A percentile compares a stretch with the other conserved stretches of the same genome.
These are phyloP conservation scores for Tetrahymena malaccensis DNA, from an alignment of 73 alveolate species.

Conservation along the genomic window DNA sequence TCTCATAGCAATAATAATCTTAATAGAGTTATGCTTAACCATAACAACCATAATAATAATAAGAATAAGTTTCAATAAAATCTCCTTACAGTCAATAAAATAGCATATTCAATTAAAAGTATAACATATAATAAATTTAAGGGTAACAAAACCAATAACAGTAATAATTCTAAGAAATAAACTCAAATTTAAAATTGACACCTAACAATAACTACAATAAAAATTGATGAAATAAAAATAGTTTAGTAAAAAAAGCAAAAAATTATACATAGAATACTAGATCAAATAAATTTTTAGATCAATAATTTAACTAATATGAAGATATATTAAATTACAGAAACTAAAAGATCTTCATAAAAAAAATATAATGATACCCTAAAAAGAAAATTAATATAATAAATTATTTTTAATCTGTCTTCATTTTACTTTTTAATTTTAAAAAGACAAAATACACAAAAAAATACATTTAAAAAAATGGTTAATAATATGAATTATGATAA, in stretches of 20 bases:
- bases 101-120: neutral
- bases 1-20: neutral
- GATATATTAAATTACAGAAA: too few species aligned
- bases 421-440: neutral
- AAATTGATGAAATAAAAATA: neutral
- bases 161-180: neutral
- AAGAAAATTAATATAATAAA: too few species aligned
- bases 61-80: neutral
- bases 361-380: neutral
- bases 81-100: neutral
- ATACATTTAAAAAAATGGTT: neutral
- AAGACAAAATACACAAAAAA: neutral
- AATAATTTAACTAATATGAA: too few species aligned
- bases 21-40: neutral
- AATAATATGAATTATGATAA: neutral
- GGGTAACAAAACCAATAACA: neutral
- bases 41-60: neutral
- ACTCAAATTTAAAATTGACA: neutral
- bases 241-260: neutral
- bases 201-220: neutral
- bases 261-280: too few species aligned
- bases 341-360: too few species aligned
- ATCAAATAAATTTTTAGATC: too few species aligned
- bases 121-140: neutral
- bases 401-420: neutral